These are phyloP conservation scores for Phytopythium mirpurense DNA, from an alignment of 352 stramenopile species.

Conservation along the genomic window DNA sequence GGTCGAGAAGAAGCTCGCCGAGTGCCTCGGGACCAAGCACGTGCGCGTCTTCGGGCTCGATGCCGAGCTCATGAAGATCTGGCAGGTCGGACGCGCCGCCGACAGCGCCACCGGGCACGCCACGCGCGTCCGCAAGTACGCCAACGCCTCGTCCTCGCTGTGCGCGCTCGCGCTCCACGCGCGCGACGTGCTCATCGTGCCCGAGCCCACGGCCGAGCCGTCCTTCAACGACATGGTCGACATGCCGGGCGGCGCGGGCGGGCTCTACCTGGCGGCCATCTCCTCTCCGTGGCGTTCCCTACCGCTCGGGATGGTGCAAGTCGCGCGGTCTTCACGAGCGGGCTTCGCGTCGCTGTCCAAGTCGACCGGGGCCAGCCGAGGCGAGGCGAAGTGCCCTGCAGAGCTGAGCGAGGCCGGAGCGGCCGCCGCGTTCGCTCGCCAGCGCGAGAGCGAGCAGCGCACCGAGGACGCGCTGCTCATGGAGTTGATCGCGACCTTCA, in stretches of 20 bases:
- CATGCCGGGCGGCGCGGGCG: conserved; percentile 43
- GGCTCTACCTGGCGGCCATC: conserved; percentile 57
- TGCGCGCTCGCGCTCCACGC: conserved; percentile 32
- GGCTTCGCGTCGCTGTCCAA: conserved; percentile 11
- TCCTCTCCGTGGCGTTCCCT: conserved; percentile 37
- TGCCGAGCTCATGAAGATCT: conserved; percentile 37
- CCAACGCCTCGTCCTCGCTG: conserved; percentile 51
- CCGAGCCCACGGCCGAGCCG: conserved; percentile 40
- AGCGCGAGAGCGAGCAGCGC: conserved; percentile 33
- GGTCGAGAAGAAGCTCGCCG: conserved; percentile 46
- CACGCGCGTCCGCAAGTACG: conserved; percentile 50
- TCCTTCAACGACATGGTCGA: conserved; percentile 74
- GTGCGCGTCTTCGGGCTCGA: conserved; percentile 64
- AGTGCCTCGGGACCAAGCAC: conserved; percentile 61
- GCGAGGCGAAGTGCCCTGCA: conserved; percentile 3
- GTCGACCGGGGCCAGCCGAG: not conserved
- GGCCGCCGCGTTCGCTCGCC: conserved; percentile 22
- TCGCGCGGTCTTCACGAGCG: conserved; percentile 34
- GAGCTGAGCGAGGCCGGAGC: conserved; percentile 14
- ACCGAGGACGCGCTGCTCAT: conserved; percentile 49
- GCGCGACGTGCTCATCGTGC: conserved; percentile 18
- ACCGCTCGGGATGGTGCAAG: conserved; percentile 63
- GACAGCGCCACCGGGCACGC: conserved; percentile 9
- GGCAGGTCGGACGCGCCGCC: conserved; percentile 25
- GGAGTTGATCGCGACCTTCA: conserved; percentile 50